These are phyloP conservation scores for Hanseniaspora nectarophila DNA, from an alignment of 805 yeast species.

Conservation along the genomic window DNA sequence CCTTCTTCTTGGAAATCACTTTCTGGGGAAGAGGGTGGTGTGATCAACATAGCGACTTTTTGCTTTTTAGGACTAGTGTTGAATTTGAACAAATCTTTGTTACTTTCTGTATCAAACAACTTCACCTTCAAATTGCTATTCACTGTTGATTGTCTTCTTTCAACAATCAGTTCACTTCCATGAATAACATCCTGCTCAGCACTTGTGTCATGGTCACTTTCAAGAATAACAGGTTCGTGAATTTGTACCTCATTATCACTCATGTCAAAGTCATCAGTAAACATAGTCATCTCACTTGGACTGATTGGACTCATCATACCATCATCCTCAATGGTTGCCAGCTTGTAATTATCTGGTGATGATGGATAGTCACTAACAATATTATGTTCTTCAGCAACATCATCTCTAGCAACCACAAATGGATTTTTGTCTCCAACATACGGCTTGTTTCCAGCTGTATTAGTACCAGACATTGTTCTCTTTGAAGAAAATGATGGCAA, in stretches of 20 bases:
- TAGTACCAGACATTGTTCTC: constrained; percentile 7
- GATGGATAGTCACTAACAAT: not conserved
- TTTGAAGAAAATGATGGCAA: constrained; percentile 4
- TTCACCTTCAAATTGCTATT: not conserved
- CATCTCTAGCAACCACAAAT: not conserved
- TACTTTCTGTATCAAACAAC: not conserved
- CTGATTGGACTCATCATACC: constrained; percentile 2
- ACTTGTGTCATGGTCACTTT: not conserved
- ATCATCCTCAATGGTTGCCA: constrained; percentile 2
- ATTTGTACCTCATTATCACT: constrained; percentile 2
- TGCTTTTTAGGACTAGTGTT: not conserved
- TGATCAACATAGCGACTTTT: not conserved
- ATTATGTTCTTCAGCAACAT: not conserved
- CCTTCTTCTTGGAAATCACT: not conserved
- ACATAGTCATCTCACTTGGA: constrained; percentile 10
- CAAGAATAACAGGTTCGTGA: not conserved
- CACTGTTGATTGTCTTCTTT: not conserved
- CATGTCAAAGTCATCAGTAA: constrained; percentile 13
- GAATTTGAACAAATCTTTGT: not conserved
- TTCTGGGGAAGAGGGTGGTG: not conserved
- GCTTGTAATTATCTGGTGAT: not conserved
- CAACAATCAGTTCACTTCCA: not conserved
- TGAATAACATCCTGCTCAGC: not conserved
- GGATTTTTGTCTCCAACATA: not conserved
- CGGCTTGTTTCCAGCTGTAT: not conserved